Evolutionary conservation across 176 grass and related monocot genomes (phyloP).

Genomic region (Puya raimondii): DNA sequence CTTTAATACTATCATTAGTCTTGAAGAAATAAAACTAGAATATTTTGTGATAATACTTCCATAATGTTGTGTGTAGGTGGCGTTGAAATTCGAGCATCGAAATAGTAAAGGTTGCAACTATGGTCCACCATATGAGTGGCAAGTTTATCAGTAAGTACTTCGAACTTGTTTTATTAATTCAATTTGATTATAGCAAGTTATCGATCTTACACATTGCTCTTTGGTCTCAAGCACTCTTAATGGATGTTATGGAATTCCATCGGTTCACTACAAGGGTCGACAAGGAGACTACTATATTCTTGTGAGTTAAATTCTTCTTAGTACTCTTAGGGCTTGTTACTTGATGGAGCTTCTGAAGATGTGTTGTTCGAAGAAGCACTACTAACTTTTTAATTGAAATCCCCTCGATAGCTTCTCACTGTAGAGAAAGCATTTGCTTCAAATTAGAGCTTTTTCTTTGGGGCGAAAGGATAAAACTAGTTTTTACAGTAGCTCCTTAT

Average conservation of each 20-base stretch:
- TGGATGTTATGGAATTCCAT: conserved; percentile 75
- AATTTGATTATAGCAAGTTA: background rate
- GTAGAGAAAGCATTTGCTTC: background rate
- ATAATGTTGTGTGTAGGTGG: conserved; percentile 37
- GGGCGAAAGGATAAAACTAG: too few species aligned
- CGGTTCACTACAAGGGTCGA: conserved; percentile 80
- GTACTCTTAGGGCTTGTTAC: conserved; percentile 8
- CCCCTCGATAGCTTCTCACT: background rate
- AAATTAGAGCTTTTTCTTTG: background rate
- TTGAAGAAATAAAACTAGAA: conserved; percentile 4
- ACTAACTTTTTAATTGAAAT: conserved; percentile 1
- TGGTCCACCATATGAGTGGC: conserved; percentile 82
- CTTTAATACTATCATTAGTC: conserved; percentile 12
- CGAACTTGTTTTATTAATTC: conserved; percentile 22
- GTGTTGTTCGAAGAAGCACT: background rate
- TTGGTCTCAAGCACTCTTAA: conserved; percentile 51
- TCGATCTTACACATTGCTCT: conserved; percentile 10
- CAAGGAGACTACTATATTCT: conserved; percentile 76
- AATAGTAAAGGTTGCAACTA: conserved; percentile 80
- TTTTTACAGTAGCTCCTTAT: too few species aligned
- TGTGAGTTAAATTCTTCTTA: conserved; percentile 34
- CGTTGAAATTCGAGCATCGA: conserved; percentile 82
- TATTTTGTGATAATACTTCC: background rate
- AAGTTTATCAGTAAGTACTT: conserved; percentile 64
- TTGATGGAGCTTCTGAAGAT: conserved; percentile 3